A percentile compares a stretch with the other conserved stretches of the same genome.
Evolutionary conservation across 306 rosid species (phyloP).

Genomic region (Corylus americana): DNA sequence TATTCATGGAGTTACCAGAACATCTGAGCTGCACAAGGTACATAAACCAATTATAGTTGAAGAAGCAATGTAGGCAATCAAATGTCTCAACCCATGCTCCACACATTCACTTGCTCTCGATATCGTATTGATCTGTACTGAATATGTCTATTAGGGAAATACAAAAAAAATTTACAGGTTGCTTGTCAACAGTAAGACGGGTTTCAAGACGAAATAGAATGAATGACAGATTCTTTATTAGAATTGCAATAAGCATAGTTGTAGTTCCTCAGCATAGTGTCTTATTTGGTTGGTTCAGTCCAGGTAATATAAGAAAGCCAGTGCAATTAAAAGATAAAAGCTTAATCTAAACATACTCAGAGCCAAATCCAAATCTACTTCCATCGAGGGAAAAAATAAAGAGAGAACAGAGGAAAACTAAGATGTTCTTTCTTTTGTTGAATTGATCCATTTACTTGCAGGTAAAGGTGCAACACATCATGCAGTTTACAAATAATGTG

Average conservation of each 20-base stretch:
- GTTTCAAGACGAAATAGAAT: neutral
- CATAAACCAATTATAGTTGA: conserved; percentile 14
- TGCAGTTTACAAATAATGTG: neutral
- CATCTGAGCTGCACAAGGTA: conserved; percentile 30
- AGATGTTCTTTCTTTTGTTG: neutral
- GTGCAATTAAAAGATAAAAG: neutral
- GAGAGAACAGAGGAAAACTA: neutral
- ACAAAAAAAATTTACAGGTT: conserved; percentile 2
- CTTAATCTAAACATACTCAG: neutral
- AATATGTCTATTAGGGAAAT: conserved; percentile 43
- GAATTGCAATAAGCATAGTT: conserved; percentile 10
- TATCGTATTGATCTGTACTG: conserved; percentile 73
- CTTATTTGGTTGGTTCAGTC: neutral
- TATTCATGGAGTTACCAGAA: conserved; percentile 32
- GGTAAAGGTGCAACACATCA: neutral
- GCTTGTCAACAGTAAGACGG: neutral
- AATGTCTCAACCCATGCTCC: conserved; percentile 25
- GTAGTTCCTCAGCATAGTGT: neutral
- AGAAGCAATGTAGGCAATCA: conserved; percentile 14
- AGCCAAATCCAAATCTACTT: neutral
- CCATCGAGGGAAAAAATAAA: neutral
- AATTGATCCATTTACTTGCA: neutral
- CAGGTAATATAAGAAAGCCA: neutral
- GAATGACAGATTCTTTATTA: neutral
- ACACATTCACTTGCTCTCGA: conserved; percentile 69